Evolutionary conservation across 805 yeast genomes (phyloP).

Genomic region (Candida lessepsii): DNA sequence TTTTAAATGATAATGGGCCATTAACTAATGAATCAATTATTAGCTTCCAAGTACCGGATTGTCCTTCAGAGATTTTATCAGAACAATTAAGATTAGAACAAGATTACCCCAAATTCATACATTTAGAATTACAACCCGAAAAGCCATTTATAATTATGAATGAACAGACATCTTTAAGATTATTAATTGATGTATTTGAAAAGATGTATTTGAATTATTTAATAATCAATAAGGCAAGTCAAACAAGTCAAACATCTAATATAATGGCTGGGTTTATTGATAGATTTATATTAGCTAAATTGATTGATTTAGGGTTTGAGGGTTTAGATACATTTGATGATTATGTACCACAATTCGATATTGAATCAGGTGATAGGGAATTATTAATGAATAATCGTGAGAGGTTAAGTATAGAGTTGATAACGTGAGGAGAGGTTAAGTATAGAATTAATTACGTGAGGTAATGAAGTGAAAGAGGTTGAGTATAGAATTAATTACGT

Average conservation of each 20-base stretch:
- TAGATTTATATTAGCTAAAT: conserved; percentile 31
- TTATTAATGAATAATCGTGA: conserved; percentile 16
- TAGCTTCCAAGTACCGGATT: conserved; percentile 22
- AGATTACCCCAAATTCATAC: conserved; percentile 6
- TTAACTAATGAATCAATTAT: conserved; percentile 9
- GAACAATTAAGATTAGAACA: conserved; percentile 25
- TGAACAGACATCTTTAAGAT: conserved; percentile 29
- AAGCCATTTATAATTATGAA: conserved; percentile 26
- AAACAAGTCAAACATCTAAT: conserved; percentile 12
- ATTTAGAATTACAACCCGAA: conserved; percentile 21
- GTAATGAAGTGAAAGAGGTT: neutral
- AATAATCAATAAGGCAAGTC: conserved; percentile 22
- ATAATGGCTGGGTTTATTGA: conserved; percentile 38
- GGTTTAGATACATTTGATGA: conserved; percentile 16
- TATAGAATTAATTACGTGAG: neutral
- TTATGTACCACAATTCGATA: conserved; percentile 18
- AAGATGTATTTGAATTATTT: conserved; percentile 37
- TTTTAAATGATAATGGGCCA: conserved; percentile 8
- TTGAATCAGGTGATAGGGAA: conserved; percentile 15
- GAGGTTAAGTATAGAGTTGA: conserved; percentile 29
- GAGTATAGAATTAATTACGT: too few relatives aligned
- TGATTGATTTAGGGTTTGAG: conserved; percentile 28
- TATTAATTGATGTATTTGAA: conserved; percentile 38
- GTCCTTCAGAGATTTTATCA: conserved; percentile 20
- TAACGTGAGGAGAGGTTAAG: conserved; percentile 26